Evolutionary conservation across 306 rosid genomes (phyloP).

Genomic region (Sechiopsis laciniata): DNA sequence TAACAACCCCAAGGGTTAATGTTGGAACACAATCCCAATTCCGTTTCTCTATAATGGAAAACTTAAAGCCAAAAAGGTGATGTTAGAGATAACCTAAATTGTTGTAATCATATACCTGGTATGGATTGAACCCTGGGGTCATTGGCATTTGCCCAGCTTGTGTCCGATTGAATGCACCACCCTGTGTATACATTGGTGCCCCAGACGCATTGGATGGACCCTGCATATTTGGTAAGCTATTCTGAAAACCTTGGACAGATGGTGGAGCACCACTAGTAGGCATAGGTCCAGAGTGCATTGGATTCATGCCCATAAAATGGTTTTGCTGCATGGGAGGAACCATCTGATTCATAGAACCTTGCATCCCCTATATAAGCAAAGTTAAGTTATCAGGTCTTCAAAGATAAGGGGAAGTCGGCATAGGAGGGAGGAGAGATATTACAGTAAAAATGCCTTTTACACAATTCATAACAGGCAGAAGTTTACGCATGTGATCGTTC

Average conservation of each 20-base stretch:
- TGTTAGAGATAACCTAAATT: neutral
- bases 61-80: neutral
- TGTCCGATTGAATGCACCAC: slow-evolving; percentile 66
- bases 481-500: neutral
- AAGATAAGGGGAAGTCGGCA: neutral
- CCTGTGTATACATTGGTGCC: slow-evolving; percentile 60
- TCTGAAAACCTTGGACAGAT: slow-evolving; percentile 55
- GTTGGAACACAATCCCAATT: neutral
- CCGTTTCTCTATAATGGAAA: neutral
- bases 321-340: slow-evolving; percentile 69
- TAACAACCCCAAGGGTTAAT: neutral
- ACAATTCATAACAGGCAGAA: neutral
- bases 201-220: slow-evolving; percentile 63
- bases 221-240: slow-evolving; percentile 72
- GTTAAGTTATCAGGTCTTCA: neutral
- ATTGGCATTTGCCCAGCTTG: slow-evolving; percentile 90
- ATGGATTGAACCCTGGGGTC: slow-evolving; percentile 90
- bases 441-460: neutral
- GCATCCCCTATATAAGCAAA: slow-evolving; percentile 58
- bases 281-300: slow-evolving; percentile 77
- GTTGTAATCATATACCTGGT: slow-evolving; percentile 54
- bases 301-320: slow-evolving; percentile 88
- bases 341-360: slow-evolving; percentile 83
- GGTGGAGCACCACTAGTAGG: slow-evolving; percentile 64
- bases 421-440: neutral